Base-by-base conservation (phyloP, 1,139 yeast species). In the Kurtzmaniella natalensis region DNA sequence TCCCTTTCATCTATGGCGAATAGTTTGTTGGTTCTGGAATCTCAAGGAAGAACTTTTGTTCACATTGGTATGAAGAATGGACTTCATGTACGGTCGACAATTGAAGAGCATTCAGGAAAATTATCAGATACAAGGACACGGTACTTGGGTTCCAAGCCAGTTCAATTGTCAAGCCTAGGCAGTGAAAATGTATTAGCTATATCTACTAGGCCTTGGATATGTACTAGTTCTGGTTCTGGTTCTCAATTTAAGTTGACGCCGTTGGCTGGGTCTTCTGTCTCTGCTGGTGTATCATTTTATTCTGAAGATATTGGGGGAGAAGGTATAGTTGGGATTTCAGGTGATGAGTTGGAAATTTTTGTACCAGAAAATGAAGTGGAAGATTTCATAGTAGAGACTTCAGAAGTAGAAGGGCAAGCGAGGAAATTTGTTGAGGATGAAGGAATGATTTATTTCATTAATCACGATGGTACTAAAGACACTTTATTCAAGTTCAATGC, bases 21-120 rank as follows among this genome's bases (percentile, higher is more conserved):
- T 4, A 70, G 79, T 1, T 57, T 81, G 29, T 55, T 72, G 13
- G 55, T 82, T 44, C 36, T 52, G 13, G 41, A 50, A 2, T 34
- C 44, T 7, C 41, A 40, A 20, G 35, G 37, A 13, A 41, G 42
- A 37, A 40, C 41, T 14, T 26, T 17, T 18, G 70, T 85, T 6
- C 94, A 88, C 55, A 73, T 87, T 33, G 97, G 97, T 1, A 68
- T 89, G 67, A 72, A 65, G 18, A 86, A 79, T 53, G 98, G 98
- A 22, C 76, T 88, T 1, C 86, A 83, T 57, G 79, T 81, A 3
- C 64, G 81, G 20, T 75, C 87, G 1, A 61, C 62, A 6, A 48
- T 87, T 21, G 86, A 83, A 46, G 54, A 58, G 1, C 51, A 64
- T 3, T 66, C 81, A 3, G 96, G 95, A 1, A 72, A 73, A 32